These are phyloP conservation scores for Heritiera littoralis DNA, from an alignment of 345 rosid species.

Conservation along the genomic window DNA sequence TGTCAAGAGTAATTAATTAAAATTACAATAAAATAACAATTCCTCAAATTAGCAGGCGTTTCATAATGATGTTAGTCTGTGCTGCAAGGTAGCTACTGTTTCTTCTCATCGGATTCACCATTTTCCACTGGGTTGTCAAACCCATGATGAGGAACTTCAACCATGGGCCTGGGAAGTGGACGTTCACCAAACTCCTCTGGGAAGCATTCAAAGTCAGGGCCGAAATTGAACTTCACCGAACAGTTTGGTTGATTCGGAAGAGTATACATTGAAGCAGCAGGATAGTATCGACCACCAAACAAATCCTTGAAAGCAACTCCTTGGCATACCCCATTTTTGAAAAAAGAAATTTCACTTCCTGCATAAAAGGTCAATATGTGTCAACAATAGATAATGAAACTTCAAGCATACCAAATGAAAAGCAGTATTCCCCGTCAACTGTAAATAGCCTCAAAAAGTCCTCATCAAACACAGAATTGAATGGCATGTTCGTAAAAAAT, in stretches of 20 bases:
- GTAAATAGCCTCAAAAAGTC: neutral
- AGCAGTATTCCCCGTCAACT: neutral
- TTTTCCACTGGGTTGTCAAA: constrained; percentile 59
- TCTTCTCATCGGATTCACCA: constrained; percentile 61
- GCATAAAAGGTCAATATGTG: constrained; percentile 28
- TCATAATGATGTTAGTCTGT: constrained; percentile 11
- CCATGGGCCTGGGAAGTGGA: constrained; percentile 68
- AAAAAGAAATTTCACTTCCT: constrained; percentile 98
- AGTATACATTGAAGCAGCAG: constrained; percentile 99
- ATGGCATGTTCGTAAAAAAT: neutral
- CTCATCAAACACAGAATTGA: neutral
- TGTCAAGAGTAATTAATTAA: neutral
- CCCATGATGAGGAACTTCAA: constrained; percentile 77
- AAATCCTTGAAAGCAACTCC: constrained; percentile 90
- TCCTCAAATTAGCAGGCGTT: neutral
- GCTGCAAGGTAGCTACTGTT: constrained; percentile 44
- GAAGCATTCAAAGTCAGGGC: constrained; percentile 75
- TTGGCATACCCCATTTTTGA: constrained; percentile 83
- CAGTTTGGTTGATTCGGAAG: constrained; percentile 91
- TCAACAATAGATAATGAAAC: neutral
- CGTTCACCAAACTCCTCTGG: constrained; percentile 73
- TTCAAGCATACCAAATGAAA: constrained; percentile 21
- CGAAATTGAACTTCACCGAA: constrained; percentile 86
- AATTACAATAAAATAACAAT: constrained; percentile 12
- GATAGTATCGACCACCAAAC: constrained; percentile 82